Conservation (phyloP, 148 eudicot genomes). For the Agrostemma githago region DNA sequence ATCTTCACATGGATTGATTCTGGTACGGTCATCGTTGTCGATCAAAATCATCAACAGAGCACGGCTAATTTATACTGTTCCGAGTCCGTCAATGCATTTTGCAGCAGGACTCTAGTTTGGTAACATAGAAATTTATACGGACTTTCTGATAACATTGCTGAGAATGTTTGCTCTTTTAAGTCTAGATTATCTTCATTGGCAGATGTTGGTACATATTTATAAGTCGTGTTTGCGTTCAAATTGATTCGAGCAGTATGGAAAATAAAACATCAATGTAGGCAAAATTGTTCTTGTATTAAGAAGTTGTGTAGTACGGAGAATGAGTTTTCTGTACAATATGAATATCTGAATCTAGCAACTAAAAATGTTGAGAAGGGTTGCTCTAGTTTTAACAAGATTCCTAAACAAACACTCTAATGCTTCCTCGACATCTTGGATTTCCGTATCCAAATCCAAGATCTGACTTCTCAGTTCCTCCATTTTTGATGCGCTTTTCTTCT, state of each 20-base stretch:
- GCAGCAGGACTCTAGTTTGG: too few relatives aligned
- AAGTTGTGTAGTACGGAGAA: too few relatives aligned
- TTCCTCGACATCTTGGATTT: too few relatives aligned
- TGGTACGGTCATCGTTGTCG: background rate
- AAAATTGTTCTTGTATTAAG: background rate
- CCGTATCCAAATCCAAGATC: too few relatives aligned
- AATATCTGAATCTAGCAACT: conserved; percentile 20
- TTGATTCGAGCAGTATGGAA: background rate
- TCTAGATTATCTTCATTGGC: background rate
- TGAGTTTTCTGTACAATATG: conserved; percentile 1
- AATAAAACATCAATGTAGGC: background rate
- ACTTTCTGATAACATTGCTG: background rate
- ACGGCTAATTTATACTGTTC: background rate
- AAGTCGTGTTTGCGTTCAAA: background rate
- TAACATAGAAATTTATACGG: too few relatives aligned
- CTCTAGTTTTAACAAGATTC: too few relatives aligned
- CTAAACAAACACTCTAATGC: background rate
- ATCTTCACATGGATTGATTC: conserved; percentile 6
- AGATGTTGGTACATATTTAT: background rate
- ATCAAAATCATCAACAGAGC: too few relatives aligned
- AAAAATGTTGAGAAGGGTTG: background rate
- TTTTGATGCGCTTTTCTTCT: too few relatives aligned
- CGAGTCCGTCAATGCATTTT: background rate
- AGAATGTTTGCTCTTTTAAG: background rate
- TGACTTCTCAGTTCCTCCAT: too few relatives aligned